phyloP scores from a whole-genome alignment of 441 rosid species.

The Bruguiera hainesii region DNA sequence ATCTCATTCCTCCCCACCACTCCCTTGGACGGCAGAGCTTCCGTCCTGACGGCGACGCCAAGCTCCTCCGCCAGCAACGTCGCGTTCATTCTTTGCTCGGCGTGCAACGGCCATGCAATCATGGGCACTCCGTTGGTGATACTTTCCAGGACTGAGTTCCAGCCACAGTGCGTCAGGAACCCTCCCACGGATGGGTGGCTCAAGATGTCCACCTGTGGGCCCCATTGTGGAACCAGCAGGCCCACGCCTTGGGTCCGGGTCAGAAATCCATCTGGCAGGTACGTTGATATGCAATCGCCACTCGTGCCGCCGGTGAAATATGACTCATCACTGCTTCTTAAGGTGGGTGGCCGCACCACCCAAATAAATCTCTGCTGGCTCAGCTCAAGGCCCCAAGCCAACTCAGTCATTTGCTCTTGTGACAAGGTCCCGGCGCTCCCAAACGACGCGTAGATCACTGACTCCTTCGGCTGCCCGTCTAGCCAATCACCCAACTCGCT shows the following conservation, averaged over 20 bases:
- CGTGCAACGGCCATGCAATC: slow-evolving; percentile 30
- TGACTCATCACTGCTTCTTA: not conserved
- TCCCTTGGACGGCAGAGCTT: not conserved
- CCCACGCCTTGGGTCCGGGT: slow-evolving; percentile 15
- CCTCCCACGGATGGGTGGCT: slow-evolving; percentile 25
- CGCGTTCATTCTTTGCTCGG: slow-evolving; percentile 30
- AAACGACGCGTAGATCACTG: slow-evolving; percentile 53
- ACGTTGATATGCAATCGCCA: slow-evolving; percentile 2
- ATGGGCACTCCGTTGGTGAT: slow-evolving; percentile 28
- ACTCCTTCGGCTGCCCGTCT: slow-evolving; percentile 39
- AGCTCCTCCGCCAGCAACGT: slow-evolving; percentile 25
- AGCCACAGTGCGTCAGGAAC: slow-evolving; percentile 30
- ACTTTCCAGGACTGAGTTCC: slow-evolving; percentile 33
- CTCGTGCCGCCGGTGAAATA: slow-evolving; percentile 10
- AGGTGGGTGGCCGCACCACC: slow-evolving; percentile 39
- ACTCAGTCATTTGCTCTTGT: slow-evolving; percentile 36
- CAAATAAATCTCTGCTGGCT: slow-evolving; percentile 60
- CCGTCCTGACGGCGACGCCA: slow-evolving; percentile 15
- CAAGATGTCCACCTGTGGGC: slow-evolving; percentile 27
- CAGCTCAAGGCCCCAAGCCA: slow-evolving; percentile 56
- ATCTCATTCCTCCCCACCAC: slow-evolving; percentile 27
- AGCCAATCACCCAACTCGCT: slow-evolving; percentile 30
- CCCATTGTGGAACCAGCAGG: slow-evolving; percentile 28
- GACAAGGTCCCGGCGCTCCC: slow-evolving; percentile 68
- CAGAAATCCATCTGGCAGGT: slow-evolving; percentile 30